phyloP scores from a whole-genome alignment of 2,329 filamentous ascomycete genomes.

The Nemania abortiva region DNA sequence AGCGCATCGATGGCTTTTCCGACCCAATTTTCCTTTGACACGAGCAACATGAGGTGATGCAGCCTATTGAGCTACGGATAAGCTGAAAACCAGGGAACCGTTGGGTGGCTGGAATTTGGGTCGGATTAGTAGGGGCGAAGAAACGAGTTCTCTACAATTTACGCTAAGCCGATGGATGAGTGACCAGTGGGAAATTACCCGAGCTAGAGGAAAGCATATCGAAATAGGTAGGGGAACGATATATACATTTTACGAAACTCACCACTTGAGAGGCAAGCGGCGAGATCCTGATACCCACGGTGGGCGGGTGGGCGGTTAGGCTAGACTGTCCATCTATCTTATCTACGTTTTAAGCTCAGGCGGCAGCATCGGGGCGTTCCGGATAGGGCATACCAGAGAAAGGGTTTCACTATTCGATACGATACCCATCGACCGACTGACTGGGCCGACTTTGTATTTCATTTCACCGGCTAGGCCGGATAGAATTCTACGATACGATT shows the following conservation, averaged over 20 bases:
- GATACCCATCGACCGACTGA: slow-evolving; percentile 19
- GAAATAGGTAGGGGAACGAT: slow-evolving; percentile 24
- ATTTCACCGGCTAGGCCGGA: neutral
- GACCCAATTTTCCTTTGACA: slow-evolving; percentile 81
- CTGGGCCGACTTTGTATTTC: slow-evolving; percentile 4
- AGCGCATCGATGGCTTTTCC: slow-evolving; percentile 97
- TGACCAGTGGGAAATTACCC: neutral
- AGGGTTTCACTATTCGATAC: slow-evolving; percentile 28
- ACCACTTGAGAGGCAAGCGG: slow-evolving; percentile 35
- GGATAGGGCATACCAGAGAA: slow-evolving; percentile 30
- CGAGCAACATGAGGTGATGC: slow-evolving; percentile 63
- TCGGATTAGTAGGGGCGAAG: slow-evolving; percentile 6
- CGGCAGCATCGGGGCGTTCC: slow-evolving; percentile 39
- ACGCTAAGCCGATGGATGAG: neutral
- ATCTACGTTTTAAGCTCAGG: slow-evolving; percentile 32
- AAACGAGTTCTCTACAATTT: neutral
- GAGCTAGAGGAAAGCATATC: neutral
- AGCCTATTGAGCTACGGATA: neutral
- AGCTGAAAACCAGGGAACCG: neutral
- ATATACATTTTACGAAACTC: slow-evolving; percentile 33
- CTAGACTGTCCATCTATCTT: slow-evolving; percentile 29
- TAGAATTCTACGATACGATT: slow-evolving; percentile 25
- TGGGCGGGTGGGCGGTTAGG: slow-evolving; percentile 39
- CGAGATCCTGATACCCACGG: slow-evolving; percentile 44
- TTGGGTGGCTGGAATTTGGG: neutral